A percentile compares a stretch with the other conserved stretches of the same genome.
Evolutionary conservation across 1,139 yeast species (phyloP).

Genomic region (Chernovozyma aurita): DNA sequence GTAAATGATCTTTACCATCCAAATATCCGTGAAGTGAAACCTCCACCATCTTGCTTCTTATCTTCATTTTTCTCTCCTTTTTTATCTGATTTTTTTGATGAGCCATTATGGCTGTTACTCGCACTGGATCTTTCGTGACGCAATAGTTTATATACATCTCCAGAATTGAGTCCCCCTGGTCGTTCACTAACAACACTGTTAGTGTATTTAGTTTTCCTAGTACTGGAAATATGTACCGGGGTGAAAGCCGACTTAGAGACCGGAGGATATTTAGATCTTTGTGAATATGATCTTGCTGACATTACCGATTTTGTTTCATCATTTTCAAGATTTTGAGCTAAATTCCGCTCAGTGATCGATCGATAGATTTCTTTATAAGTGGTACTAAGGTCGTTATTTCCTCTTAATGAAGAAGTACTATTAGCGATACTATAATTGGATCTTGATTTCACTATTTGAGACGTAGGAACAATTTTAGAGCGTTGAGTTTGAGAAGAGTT

Average conservation of each 20-base stretch:
- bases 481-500: neutral
- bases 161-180: slow-evolving; percentile 5
- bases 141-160: neutral
- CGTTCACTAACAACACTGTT: slow-evolving; percentile 7
- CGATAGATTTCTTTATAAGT: slow-evolving; percentile 33
- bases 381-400: slow-evolving; percentile 16
- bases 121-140: neutral
- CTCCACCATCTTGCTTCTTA: slow-evolving; percentile 7
- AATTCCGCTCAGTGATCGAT: slow-evolving; percentile 33
- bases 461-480: neutral
- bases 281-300: slow-evolving; percentile 8
- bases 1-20: slow-evolving; percentile 38
- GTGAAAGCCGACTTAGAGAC: slow-evolving; percentile 6
- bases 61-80: neutral
- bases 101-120: neutral
- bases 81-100: neutral
- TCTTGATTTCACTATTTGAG: slow-evolving; percentile 15
- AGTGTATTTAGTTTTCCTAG: slow-evolving; percentile 2
- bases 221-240: neutral
- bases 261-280: slow-evolving; percentile 6
- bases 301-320: slow-evolving; percentile 5
- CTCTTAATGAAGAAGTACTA: slow-evolving; percentile 14
- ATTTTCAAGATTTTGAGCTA: slow-evolving; percentile 17
- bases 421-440: slow-evolving; percentile 29
- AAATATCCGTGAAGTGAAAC: slow-evolving; percentile 27